These are phyloP conservation scores for Dendrobium nobile DNA, from an alignment of 106 monocot species.

Conservation along the genomic window DNA sequence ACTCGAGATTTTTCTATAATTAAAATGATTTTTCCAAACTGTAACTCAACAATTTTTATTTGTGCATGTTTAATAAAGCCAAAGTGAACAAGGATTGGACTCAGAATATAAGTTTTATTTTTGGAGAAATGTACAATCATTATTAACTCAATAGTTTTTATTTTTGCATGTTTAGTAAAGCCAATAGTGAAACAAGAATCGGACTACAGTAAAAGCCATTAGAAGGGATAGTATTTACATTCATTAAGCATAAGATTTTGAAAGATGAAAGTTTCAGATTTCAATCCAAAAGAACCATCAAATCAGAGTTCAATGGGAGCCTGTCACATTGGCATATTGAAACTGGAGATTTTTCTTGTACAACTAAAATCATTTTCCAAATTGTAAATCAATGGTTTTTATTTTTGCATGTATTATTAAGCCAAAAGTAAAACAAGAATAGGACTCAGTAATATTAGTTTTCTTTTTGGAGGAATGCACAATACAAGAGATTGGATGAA, in stretches of 20 bases:
- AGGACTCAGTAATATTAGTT: not conserved
- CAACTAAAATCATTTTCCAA: not conserved
- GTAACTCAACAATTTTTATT: not conserved
- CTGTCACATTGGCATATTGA: not conserved
- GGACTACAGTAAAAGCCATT: too few species aligned
- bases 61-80: not conserved
- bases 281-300: not conserved
- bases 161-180: too few species aligned
- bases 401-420: not conserved
- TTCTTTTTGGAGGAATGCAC: not conserved
- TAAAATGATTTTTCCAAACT: not conserved
- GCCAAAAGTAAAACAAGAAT: not conserved
- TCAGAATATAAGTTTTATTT: not conserved
- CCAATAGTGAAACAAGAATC: too few species aligned
- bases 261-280: not conserved
- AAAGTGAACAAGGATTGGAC: not conserved
- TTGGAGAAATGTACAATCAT: not conserved
- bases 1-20: not conserved
- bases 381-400: not conserved
- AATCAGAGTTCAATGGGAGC: constrained; percentile 1
- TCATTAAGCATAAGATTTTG: not conserved
- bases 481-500: not conserved
- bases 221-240: not conserved
- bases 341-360: not conserved
- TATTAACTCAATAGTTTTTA: too few species aligned